phyloP scores from a whole-genome alignment of 768 basidiomycete genomes.

The Tylopilus rubrobrunneus region DNA sequence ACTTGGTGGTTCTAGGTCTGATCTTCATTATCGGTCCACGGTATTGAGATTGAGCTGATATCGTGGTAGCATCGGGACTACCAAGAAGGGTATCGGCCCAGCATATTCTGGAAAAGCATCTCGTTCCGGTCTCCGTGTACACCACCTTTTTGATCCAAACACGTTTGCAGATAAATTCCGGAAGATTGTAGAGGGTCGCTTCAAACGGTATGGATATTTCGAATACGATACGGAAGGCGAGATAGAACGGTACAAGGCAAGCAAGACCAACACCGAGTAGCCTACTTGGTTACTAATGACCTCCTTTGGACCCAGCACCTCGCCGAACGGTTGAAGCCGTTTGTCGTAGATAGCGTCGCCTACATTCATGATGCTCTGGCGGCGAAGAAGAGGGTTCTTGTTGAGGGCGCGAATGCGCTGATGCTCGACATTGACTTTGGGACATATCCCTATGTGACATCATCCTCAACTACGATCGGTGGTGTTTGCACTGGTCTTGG shows the following conservation, averaged over 20 bases:
- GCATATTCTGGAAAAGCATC: slow-evolving; percentile 98
- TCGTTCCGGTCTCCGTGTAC: slow-evolving; percentile 90
- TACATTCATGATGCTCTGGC: slow-evolving; percentile 81
- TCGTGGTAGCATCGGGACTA: slow-evolving; percentile 82
- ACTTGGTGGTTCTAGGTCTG: slow-evolving; percentile 79
- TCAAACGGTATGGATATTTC: slow-evolving; percentile 97
- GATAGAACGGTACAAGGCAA: slow-evolving; percentile 86
- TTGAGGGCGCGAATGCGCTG: slow-evolving; percentile 97
- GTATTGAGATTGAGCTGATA: background rate
- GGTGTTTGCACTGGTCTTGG: slow-evolving; percentile 98
- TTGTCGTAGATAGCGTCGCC: slow-evolving; percentile 82
- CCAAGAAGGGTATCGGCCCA: slow-evolving; percentile 97
- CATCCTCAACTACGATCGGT: slow-evolving; percentile 88
- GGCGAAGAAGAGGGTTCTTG: slow-evolving; percentile 74
- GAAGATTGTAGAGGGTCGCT: slow-evolving; percentile 91
- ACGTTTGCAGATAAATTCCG: slow-evolving; percentile 91
- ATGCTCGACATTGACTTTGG: slow-evolving; percentile 99
- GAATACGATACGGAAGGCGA: slow-evolving; percentile 99
- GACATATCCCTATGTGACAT: slow-evolving; percentile 97
- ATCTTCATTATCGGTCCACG: background rate
- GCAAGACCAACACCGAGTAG: slow-evolving; percentile 4
- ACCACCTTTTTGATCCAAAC: slow-evolving; percentile 88
- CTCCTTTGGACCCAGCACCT: slow-evolving; percentile 48
- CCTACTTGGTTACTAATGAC: background rate
- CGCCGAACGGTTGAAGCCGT: slow-evolving; percentile 80